Base-by-base conservation (phyloP, 2,329 filamentous ascomycete species). In the Pseudogymnoascus destructans region DNA sequence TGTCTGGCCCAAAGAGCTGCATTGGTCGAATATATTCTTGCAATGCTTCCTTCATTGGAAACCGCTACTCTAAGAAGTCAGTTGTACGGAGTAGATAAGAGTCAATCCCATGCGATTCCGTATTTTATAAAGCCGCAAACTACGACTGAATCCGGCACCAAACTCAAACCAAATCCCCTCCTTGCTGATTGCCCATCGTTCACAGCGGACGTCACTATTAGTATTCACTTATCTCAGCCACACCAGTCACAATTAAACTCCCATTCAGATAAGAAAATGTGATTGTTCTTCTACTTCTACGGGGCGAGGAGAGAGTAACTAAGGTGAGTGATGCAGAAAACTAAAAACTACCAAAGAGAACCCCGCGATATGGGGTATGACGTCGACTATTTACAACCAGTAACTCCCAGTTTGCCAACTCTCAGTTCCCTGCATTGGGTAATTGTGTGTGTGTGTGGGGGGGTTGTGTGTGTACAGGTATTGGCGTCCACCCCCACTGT, bases 311-410 rank as follows among this genome's bases (percentile, higher is more conserved):
- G 46, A 52, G 46, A 52, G 46, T 30, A 52, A 17, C 11, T 23
- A 27, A 49, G 13, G 19, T 25, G 46, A 27, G 46, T 30, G 46
- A 52, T 52, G 46, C 25, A 52, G 46, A 52, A 52, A 30, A 52
- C 42, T 30, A 52, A 52, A 49, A 52, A 52, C 46, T 15, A 52
- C 46, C 25, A 52, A 52, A 52, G 25, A 52, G 25, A 32, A 30
- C 46, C 46, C 46, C 46, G 46, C 46, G 46, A 52, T 52, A 52
- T 30, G 46, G 46, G 25, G 46, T 52, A 52, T 52, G 46, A 52
- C 46, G 46, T 52, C 46, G 46, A 52, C 46, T 52, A 52, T 52
- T 30, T 52, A 52, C 46, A 52, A 30, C 46, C 46, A 30, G 25
- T 30, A 30, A 40, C 40, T 46, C 40, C 40, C 40, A 40, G 11